A percentile compares a stretch with the other conserved stretches of the same genome.
Conservation (phyloP, 1,284 basidiomycete species). For the Trichosporon asahii region DNA sequence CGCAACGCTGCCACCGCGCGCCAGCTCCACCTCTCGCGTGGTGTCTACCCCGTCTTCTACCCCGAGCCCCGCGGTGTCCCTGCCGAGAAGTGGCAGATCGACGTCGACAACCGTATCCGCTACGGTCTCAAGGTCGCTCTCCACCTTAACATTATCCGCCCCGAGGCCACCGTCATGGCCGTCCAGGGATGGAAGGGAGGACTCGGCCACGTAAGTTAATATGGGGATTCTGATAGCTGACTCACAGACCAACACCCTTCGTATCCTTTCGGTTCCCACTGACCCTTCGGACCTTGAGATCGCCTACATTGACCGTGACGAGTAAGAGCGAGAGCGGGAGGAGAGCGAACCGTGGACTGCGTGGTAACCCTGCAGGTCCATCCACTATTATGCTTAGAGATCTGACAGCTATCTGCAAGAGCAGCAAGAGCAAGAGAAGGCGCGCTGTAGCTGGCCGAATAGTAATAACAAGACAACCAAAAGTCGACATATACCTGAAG, state of each 20-base stretch:
- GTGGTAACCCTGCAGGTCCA: background rate
- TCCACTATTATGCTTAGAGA: constrained; percentile 2
- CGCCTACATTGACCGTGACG: constrained; percentile 30
- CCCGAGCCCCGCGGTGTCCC: constrained; percentile 83
- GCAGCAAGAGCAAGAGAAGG: background rate
- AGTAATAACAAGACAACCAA: background rate
- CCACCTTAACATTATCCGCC: constrained; percentile 78
- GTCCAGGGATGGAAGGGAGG: constrained; percentile 99
- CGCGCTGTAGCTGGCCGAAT: background rate
- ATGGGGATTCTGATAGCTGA: constrained; percentile 22
- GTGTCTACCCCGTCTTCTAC: constrained; percentile 95
- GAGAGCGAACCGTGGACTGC: background rate
- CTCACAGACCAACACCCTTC: constrained; percentile 51
- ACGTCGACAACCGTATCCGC: constrained; percentile 66
- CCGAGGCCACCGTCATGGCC: constrained; percentile 86
- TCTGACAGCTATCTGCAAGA: constrained; percentile 1
- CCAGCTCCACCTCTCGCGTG: constrained; percentile 94
- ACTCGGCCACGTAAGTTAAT: constrained; percentile 65
- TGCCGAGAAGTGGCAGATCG: constrained; percentile 92
- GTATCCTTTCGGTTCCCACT: constrained; percentile 66
- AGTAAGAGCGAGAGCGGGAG: constrained; percentile 14
- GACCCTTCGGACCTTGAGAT: constrained; percentile 76
- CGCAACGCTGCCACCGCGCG: constrained; percentile 93
- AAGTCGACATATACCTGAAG: background rate
- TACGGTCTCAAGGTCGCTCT: constrained; percentile 89